Evolutionary conservation across 257 asterid species (phyloP).

Genomic region (Lavandula angustifolia): DNA sequence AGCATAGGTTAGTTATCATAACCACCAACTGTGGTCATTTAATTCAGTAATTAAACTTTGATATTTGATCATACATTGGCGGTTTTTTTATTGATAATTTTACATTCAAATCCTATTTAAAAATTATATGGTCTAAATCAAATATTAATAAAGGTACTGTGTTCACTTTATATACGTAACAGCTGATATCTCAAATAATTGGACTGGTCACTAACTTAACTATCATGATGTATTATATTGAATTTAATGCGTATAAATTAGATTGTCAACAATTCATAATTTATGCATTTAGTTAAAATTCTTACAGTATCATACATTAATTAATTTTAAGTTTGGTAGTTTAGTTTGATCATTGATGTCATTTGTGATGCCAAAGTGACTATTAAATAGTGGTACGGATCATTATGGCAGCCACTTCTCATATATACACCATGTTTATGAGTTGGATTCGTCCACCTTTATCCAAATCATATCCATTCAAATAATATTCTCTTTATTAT

Average conservation of each 20-base stretch:
- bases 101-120: too few relatives aligned
- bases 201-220: too few relatives aligned
- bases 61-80: too few relatives aligned
- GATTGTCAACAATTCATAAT: background rate
- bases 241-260: background rate
- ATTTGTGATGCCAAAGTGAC: background rate
- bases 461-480: background rate
- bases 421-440: background rate
- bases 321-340: background rate
- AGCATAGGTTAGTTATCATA: too few relatives aligned
- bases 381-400: conserved; percentile 5
- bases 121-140: too few relatives aligned
- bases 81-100: too few relatives aligned
- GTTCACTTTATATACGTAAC: background rate
- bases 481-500: too few relatives aligned
- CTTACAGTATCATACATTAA: background rate
- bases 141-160: too few relatives aligned
- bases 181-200: background rate
- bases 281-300: background rate
- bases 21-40: too few relatives aligned
- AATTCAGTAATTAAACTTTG: too few relatives aligned
- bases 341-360: background rate
- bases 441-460: conserved; percentile 8
- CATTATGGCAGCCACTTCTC: background rate
- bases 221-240: background rate